Percentiles rank a stretch among this genome's conserved stretches.
Evolutionary conservation across 306 rosid genomes (phyloP).

Genomic region (Urtica urens): DNA sequence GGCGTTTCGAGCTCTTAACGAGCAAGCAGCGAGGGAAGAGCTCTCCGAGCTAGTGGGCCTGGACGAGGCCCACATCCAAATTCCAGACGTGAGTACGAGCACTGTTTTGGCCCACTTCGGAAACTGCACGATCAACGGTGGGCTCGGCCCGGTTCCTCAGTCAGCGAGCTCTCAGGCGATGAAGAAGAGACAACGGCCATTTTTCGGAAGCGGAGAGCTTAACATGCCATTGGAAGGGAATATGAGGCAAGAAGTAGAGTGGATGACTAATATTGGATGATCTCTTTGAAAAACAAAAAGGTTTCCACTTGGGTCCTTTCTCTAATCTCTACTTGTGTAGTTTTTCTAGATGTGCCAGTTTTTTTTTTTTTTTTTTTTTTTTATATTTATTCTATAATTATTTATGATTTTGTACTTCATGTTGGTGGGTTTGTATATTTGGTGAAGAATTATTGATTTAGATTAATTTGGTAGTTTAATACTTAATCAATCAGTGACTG

Average conservation of each 20-base stretch:
- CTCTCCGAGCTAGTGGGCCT: constrained; percentile 37
- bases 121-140: constrained; percentile 36
- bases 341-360: constrained; percentile 5
- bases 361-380: constrained; percentile 3
- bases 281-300: constrained; percentile 1
- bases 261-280: constrained; percentile 47
- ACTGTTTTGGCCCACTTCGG: constrained; percentile 25
- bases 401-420: background rate
- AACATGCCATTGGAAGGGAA: constrained; percentile 32
- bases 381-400: too few species aligned
- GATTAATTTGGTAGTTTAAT: too few species aligned
- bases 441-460: background rate
- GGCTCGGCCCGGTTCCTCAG: constrained; percentile 33
- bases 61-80: constrained; percentile 17
- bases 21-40: constrained; percentile 41
- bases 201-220: constrained; percentile 30
- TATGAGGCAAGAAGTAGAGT: constrained; percentile 36
- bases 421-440: background rate
- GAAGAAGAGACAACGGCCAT: constrained; percentile 41
- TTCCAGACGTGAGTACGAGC: constrained; percentile 27
- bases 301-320: too few species aligned
- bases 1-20: constrained; percentile 36
- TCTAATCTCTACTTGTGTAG: constrained; percentile 10
- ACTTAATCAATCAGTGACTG: too few species aligned
- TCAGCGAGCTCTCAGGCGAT: constrained; percentile 21